Percentiles rank a stretch among this genome's conserved stretches.
These are phyloP conservation scores for Colletotrichum filicis DNA, from an alignment of 2,329 filamentous ascomycete species.

Conservation along the genomic window DNA sequence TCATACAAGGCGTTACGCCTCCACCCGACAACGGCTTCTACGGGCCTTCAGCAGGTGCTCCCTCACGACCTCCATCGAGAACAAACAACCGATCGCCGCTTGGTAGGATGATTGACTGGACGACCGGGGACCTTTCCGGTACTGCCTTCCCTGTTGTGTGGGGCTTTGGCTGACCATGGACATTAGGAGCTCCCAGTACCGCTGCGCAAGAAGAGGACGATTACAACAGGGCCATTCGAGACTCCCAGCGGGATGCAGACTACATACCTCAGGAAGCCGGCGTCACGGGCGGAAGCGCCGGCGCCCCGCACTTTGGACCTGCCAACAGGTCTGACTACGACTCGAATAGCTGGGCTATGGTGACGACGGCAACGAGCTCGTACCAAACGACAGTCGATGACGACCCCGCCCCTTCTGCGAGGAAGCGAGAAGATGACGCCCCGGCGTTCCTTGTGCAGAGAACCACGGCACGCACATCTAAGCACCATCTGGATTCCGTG, in stretches of 20 bases:
- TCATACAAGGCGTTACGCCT: slow-evolving; percentile 57
- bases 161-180: slow-evolving; percentile 34
- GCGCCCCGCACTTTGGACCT: slow-evolving; percentile 66
- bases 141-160: slow-evolving; percentile 23
- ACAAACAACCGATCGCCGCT: slow-evolving; percentile 67
- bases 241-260: slow-evolving; percentile 60
- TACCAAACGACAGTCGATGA: slow-evolving; percentile 36
- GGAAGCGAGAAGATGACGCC: slow-evolving; percentile 53
- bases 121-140: slow-evolving; percentile 45
- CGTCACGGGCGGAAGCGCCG: slow-evolving; percentile 51
- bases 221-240: slow-evolving; percentile 65
- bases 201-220: slow-evolving; percentile 63
- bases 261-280: slow-evolving; percentile 61
- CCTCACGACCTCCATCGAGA: slow-evolving; percentile 72
- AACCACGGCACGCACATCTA: slow-evolving; percentile 46
- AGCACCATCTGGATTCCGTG: slow-evolving; percentile 62
- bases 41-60: slow-evolving; percentile 52
- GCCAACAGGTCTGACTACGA: slow-evolving; percentile 68
- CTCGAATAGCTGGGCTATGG: slow-evolving; percentile 68
- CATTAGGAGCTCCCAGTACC: slow-evolving; percentile 41
- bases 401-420: slow-evolving; percentile 49
- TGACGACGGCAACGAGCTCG: slow-evolving; percentile 50
- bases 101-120: slow-evolving; percentile 61
- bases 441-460: slow-evolving; percentile 63
- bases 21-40: slow-evolving; percentile 49